Base-by-base conservation (phyloP, 139 green algal genomes). In the Tetradesmus lagerheimii region DNA sequence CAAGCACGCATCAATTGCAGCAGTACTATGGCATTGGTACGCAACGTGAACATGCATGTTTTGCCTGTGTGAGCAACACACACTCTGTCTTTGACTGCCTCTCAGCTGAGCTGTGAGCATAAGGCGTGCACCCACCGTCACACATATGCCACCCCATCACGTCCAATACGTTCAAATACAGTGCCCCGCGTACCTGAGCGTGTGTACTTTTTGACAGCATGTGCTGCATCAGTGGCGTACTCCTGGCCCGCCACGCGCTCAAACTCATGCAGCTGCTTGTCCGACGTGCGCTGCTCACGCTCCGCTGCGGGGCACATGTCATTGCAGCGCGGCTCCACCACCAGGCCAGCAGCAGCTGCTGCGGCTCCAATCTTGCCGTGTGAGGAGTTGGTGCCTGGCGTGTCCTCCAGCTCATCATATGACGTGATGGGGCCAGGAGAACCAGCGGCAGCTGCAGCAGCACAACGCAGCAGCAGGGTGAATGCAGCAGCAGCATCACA, bases 171-270 rank as follows among this genome's bases (percentile, higher is more conserved):
- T n/a, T n/a, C n/a, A n/a, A n/a, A n/a, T n/a, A n/a, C n/a, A n/a
- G n/a, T n/a, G n/a, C n/a, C n/a, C n/a, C n/a, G n/a, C n/a, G n/a
- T n/a, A 80, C 45, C 90, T 27, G 92, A 95, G 12, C 97, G 91
- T 31, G 95, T 93, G 89, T 97, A 97, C 41, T 96, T 95, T 74
- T 96, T 98, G 27, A 98, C 95, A 0, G 94, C 94, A 43, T 97
- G 92, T 9, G 89, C 37, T 0, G 93, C 67, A 35, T 35, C 91
- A 31, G 96, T 97, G 0, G 71, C 85, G 45, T 88, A 27, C 80
- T 93, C 89, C 29, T 92, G 25, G 14, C 88, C 91, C 74, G 94
- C 86, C 12, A 93, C 23, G 18, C 94, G 92, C 92, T 98, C 96
- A 75, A 97, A 96, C n/a, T 95, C 89, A 76, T 95, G 91, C 31